Evolutionary conservation across 768 basidiomycete genomes (phyloP).

Genomic region (Mrakia hoshinonis): DNA sequence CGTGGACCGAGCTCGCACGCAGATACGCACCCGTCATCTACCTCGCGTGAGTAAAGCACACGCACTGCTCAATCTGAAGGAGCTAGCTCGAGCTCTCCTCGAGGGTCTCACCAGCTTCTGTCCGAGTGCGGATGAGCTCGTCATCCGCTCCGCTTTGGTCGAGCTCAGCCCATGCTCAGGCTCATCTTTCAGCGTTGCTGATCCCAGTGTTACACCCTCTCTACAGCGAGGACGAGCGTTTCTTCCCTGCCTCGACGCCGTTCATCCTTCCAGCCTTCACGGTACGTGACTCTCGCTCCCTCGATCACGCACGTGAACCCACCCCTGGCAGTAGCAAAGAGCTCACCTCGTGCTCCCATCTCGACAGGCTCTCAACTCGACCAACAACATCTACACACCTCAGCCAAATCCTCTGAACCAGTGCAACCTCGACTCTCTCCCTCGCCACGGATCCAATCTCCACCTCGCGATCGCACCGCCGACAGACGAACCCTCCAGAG

Average conservation of each 20-base stretch:
- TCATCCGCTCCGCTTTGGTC: no score
- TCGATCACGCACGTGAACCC: no score
- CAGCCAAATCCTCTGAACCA: neutral
- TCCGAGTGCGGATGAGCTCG: no score
- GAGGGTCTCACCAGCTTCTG: neutral
- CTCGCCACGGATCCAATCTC: constrained; percentile 2
- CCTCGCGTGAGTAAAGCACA: neutral
- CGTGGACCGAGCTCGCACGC: neutral
- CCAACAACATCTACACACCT: neutral
- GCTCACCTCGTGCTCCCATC: neutral
- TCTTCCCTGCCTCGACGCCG: neutral
- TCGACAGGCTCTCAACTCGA: neutral
- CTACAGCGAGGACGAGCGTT: neutral
- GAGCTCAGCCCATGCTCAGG: no score
- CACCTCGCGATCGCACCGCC: constrained; percentile 4
- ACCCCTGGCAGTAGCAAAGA: no score
- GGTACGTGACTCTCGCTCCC: neutral
- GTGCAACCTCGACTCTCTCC: constrained; percentile 1
- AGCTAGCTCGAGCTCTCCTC: neutral
- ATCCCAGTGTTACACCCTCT: neutral
- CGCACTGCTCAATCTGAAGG: no score
- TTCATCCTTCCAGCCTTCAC: constrained; percentile 4
- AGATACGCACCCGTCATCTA: constrained; percentile 19
- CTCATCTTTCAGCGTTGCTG: neutral
- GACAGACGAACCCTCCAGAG: neutral